Base-by-base conservation (phyloP, 2,329 filamentous ascomycete genomes). In the Diaporthe australafricana region DNA sequence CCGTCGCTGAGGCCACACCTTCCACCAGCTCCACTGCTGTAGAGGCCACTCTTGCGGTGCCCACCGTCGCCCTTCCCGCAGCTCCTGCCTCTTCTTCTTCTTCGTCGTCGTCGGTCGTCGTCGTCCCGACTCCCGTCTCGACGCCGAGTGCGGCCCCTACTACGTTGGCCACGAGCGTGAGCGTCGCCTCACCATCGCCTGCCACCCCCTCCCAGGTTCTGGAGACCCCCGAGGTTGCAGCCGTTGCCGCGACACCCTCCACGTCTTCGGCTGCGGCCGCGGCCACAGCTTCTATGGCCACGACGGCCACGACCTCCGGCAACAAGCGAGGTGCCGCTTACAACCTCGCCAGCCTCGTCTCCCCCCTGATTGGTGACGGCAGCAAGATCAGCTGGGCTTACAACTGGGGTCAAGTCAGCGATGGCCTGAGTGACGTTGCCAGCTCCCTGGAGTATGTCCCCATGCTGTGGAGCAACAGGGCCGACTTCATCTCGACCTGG, bases 311-410 rank as follows among this genome's bases (percentile, higher is more conserved):
- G 72, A 78, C 78, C 77, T 79, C 76, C 32, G 79, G 78, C 68
- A 79, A 80, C 60, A 92, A 93, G 89, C 90, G 91, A 79, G 92
- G 92, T 81, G 81, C 93, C 63, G 89, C 89, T 65, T 94, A 91
- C 87, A 93, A 93, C 81, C 83, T 89, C 40, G 85, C 85, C 70
- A 76, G 75, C 35, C 83, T 92, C 45, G 86, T 87, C 79, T 81
- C 84, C 69, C 77, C 81, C 74, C 91, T 93, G 79, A 77, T 82
- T 57, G 77, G 75, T 57, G 78, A 80, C 63, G 80, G 81, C 73
- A 73, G 74, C 50, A 78, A 87, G 72, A 85, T 89, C 77, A 81
- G 82, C 50, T 94, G 91, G 89, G 87, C 83, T 60, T 93, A 92
- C 86, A 93, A 93, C 87, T 94, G 92, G 92, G 90, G 82, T 55